phyloP scores from a whole-genome alignment of 768 basidiomycete species.

The Agaricus subrufescens region DNA sequence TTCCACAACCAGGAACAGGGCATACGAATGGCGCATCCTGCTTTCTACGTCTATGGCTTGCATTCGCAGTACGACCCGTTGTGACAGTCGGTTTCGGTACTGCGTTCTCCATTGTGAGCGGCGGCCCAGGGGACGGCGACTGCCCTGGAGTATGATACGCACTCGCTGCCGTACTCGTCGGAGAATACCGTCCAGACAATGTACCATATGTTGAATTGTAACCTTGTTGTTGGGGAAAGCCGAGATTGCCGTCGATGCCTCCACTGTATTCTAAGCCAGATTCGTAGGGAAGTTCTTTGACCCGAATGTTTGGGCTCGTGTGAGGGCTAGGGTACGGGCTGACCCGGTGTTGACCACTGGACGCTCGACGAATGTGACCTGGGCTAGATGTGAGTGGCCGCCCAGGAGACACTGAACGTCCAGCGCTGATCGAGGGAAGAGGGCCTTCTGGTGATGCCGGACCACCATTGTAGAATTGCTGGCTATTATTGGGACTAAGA shows the following conservation, averaged over 20 bases:
- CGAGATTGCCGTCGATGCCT: conserved; percentile 1
- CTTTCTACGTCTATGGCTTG: conserved; percentile 80
- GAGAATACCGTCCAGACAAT: conserved; percentile 13
- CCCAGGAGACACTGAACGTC: conserved; percentile 5
- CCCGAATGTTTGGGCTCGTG: conserved; percentile 53
- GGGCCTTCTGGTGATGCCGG: conserved; percentile 8
- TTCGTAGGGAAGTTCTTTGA: conserved; percentile 42
- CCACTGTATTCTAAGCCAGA: conserved; percentile 9
- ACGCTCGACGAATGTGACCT: conserved; percentile 36
- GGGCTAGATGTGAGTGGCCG: conserved; percentile 13
- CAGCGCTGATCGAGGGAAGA: conserved; percentile 19
- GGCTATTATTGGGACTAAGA: conserved; percentile 13
- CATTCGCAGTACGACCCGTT: conserved; percentile 84
- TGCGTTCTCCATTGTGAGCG: conserved; percentile 1
- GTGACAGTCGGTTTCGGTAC: conserved; percentile 80
- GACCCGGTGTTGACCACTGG: conserved; percentile 34
- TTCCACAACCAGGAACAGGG: conserved; percentile 78
- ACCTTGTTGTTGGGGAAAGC: conserved; percentile 2
- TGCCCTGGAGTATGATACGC: conserved; percentile 10
- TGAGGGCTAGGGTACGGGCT: conserved; percentile 69
- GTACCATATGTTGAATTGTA: conserved; percentile 9
- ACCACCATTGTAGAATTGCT: conserved; percentile 6
- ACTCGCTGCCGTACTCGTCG: conserved; percentile 5
- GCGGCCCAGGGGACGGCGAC: conserved; percentile 8
- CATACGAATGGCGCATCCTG: conserved; percentile 85